Conservation (phyloP, 257 asterid genomes). For the Przewalskia tangutica region DNA sequence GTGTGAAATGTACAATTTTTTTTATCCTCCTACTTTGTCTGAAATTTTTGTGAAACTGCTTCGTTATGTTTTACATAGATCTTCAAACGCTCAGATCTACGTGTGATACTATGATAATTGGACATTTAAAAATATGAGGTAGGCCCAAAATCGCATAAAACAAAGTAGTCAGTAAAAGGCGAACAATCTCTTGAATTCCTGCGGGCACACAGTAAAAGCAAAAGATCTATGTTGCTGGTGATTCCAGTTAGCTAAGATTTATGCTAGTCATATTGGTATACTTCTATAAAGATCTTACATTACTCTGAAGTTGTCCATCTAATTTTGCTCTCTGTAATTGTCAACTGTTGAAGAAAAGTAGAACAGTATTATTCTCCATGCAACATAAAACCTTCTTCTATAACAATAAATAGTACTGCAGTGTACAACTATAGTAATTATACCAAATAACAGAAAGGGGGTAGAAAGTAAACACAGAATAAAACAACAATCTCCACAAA, state of each 20-base stretch:
- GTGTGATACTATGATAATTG: not conserved
- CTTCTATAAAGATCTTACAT: not conserved
- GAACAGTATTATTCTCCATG: not conserved
- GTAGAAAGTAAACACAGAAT: not conserved
- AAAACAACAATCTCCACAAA: not conserved
- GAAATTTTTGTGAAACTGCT: too few species aligned
- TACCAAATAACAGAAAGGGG: not conserved
- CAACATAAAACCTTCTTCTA: not conserved
- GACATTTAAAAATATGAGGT: not conserved
- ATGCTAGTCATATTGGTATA: not conserved
- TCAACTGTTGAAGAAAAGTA: not conserved
- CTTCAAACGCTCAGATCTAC: not conserved
- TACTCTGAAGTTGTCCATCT: not conserved
- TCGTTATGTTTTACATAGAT: not conserved
- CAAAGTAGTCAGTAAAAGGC: not conserved
- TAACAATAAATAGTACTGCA: not conserved
- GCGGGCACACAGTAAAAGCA: not conserved
- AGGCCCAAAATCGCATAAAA: not conserved
- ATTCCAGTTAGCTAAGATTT: not conserved
- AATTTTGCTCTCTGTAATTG: not conserved
- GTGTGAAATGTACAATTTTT: not conserved
- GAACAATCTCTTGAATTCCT: not conserved
- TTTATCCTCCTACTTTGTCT: too few species aligned
- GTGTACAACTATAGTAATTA: not conserved
- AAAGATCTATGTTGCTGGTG: not conserved